Percentiles rank a stretch among this genome's conserved stretches.
phyloP scores from a whole-genome alignment of 2,329 filamentous ascomycete genomes.

The Neofusicoccum sp. region DNA sequence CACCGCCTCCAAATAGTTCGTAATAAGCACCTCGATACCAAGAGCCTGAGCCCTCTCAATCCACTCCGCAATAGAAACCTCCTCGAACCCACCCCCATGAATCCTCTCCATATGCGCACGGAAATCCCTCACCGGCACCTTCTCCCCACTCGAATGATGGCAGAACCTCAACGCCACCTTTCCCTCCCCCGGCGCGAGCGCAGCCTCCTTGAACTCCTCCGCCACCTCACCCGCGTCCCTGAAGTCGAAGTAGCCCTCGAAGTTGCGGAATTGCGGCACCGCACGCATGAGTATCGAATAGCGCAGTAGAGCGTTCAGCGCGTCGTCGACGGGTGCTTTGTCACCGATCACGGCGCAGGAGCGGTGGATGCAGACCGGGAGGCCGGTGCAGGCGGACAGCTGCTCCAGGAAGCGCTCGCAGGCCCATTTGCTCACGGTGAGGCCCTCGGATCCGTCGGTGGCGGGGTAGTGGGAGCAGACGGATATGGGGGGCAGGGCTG shows the following conservation, averaged over 20 bases:
- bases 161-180: not conserved
- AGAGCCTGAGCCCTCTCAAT: not conserved
- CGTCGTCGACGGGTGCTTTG: slow-evolving; percentile 21
- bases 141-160: not conserved
- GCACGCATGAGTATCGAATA: slow-evolving; percentile 23
- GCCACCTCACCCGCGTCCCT: not conserved
- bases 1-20: not conserved
- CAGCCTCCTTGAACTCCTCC: not conserved
- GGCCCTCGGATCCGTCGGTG: not conserved
- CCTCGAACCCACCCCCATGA: not conserved
- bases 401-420: slow-evolving; percentile 23
- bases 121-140: not conserved
- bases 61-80: not conserved
- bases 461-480: not conserved
- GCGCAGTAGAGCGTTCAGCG: slow-evolving; percentile 22
- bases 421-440: slow-evolving; percentile 23
- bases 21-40: not conserved
- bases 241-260: not conserved
- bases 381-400: not conserved
- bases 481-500: not conserved
- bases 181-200: not conserved
- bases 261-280: slow-evolving; percentile 12
- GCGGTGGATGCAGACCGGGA: slow-evolving; percentile 7
- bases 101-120: not conserved
- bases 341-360: slow-evolving; percentile 24